Percentiles rank a stretch among this genome's conserved stretches.
phyloP scores from a whole-genome alignment of 495 filamentous ascomycete genomes.

The Copromyces sp. region DNA sequence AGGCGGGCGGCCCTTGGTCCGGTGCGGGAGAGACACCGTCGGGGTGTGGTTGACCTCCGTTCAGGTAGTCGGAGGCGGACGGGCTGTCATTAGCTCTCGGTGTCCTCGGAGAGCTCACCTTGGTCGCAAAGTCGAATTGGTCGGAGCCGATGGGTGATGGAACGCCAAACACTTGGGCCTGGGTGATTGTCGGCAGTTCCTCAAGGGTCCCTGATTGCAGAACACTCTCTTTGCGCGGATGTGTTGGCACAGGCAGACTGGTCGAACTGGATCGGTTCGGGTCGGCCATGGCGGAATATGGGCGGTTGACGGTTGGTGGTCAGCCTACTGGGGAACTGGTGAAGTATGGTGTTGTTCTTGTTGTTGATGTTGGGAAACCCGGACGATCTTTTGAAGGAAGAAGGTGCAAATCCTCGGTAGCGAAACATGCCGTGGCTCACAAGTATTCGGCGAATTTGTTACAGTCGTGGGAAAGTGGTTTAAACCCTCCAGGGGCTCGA shows the following conservation, averaged over 20 bases:
- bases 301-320: background rate
- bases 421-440: slow-evolving; percentile 8
- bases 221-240: slow-evolving; percentile 11
- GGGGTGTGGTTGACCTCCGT: slow-evolving; percentile 28
- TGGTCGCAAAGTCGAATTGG: slow-evolving; percentile 23
- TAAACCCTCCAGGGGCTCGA: background rate
- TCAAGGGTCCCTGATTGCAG: slow-evolving; percentile 17
- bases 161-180: slow-evolving; percentile 11
- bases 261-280: slow-evolving; percentile 6
- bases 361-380: background rate
- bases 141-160: slow-evolving; percentile 18
- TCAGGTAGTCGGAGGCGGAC: slow-evolving; percentile 31
- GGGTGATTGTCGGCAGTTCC: slow-evolving; percentile 22
- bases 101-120: slow-evolving; percentile 9
- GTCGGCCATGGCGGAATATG: slow-evolving; percentile 17
- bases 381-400: background rate
- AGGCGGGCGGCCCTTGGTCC: background rate
- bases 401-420: slow-evolving; percentile 3
- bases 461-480: background rate
- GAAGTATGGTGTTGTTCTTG: background rate
- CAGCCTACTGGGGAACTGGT: background rate
- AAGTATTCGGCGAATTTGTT: background rate
- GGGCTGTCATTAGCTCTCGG: slow-evolving; percentile 6
- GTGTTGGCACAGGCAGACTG: background rate
- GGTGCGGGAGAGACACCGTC: slow-evolving; percentile 19